These are phyloP conservation scores for Annulohypoxylon stygium DNA, from an alignment of 495 filamentous ascomycete species.

Conservation along the genomic window DNA sequence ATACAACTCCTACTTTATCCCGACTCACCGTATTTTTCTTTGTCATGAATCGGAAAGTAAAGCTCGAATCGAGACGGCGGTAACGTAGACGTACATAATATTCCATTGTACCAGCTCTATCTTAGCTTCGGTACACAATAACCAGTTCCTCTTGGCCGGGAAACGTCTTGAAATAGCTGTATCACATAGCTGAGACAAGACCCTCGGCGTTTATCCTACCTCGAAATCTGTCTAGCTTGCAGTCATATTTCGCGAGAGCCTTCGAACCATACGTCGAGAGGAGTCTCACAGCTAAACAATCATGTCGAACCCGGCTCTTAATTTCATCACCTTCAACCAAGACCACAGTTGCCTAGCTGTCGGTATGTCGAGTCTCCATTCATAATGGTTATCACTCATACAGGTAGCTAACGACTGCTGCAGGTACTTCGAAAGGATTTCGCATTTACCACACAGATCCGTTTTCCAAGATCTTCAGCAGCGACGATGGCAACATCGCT, in stretches of 20 bases:
- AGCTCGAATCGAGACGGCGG: constrained; percentile 30
- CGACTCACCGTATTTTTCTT: constrained; percentile 18
- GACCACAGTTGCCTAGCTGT: constrained; percentile 97
- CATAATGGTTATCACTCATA: neutral
- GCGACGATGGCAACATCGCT: constrained; percentile 90
- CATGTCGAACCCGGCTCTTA: constrained; percentile 76
- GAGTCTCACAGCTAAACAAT: constrained; percentile 18
- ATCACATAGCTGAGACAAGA: constrained; percentile 10
- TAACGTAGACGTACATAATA: constrained; percentile 27
- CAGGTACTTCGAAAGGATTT: constrained; percentile 90
- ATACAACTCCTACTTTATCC: constrained; percentile 26
- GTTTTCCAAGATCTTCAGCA: constrained; percentile 92
- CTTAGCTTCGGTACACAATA: neutral
- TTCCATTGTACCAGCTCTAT: constrained; percentile 14
- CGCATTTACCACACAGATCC: constrained; percentile 96
- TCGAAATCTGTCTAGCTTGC: neutral
- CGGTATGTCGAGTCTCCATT: constrained; percentile 65
- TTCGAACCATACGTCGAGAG: neutral
- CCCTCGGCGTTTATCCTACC: neutral
- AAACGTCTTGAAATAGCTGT: constrained; percentile 11
- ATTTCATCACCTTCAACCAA: constrained; percentile 99
- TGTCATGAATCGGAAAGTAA: constrained; percentile 40
- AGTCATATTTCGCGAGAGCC: constrained; percentile 10
- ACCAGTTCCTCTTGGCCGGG: neutral
- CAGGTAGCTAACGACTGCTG: constrained; percentile 35